phyloP scores from a whole-genome alignment of 345 rosid genomes.

The Citrus reticulata region DNA sequence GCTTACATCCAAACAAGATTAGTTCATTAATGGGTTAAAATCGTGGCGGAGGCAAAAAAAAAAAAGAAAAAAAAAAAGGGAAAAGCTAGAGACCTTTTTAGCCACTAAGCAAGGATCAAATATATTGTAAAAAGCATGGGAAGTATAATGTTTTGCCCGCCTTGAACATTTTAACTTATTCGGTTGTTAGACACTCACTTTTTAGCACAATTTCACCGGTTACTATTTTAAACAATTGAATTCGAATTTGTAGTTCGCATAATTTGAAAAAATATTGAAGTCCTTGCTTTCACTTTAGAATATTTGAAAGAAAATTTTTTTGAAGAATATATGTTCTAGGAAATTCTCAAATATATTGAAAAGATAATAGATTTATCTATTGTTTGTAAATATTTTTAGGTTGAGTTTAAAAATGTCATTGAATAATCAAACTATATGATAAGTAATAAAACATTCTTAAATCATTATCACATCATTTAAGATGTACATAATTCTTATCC shows the following conservation, averaged over 20 bases:
- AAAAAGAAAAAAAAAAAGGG: not conserved
- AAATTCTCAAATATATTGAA: not conserved
- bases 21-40: not conserved
- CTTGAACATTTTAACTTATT: not conserved
- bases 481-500: not conserved
- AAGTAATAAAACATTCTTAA: not conserved
- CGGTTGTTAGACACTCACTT: not conserved
- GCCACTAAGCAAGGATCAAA: not conserved
- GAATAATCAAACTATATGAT: not conserved
- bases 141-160: slow-evolving; percentile 1
- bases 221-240: not conserved
- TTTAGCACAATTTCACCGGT: not conserved
- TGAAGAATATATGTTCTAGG: too few species aligned
- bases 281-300: too few species aligned
- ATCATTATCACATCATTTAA: not conserved
- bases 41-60: not conserved
- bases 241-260: too few species aligned
- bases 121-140: not conserved
- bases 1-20: slow-evolving; percentile 1
- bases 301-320: not conserved
- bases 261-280: too few species aligned
- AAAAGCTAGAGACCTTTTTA: slow-evolving; percentile 13
- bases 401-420: not conserved
- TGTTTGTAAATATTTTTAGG: too few species aligned
- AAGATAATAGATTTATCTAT: not conserved